Evolutionary conservation across 371 early-diverging fungal genomes (phyloP), one percentile per base, ranked within the genome.

Genomic region (Umbelopsis sp.): DNA sequence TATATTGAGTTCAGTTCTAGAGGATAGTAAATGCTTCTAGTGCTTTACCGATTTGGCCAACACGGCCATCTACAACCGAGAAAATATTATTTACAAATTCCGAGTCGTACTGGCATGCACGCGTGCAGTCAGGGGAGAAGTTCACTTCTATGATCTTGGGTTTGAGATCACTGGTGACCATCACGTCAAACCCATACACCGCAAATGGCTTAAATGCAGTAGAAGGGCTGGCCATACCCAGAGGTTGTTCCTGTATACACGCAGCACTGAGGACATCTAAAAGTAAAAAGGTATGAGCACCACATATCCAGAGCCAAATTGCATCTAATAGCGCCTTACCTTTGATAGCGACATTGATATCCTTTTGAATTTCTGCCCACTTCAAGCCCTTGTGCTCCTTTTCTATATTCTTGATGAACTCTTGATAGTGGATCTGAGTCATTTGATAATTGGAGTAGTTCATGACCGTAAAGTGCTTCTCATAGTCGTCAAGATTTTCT

Each of bases 401-500:
- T 64, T 88, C 86, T 70, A 88, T 81, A 65, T 86, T 80, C 57
- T 75, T 76, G 65, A 86, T 88, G 66, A 88, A 88, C 46, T 84
- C 80, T 69, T 81, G 81, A 71, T 84, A 71, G 67, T 86, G 80
- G 25, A 88, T 69, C 51, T 85, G 84, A 1, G 86, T 88, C 86
- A 86, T 77, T 68, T 80, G 79, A 69, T 79, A 85, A 48, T 82
- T 80, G 63, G 83, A 78, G 32, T 87, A 85, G 67, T 87, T 87
- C 85, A 85, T 87, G 20, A 85, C 84, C 1, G 87, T 87, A 41
- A 86, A 86, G 45, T 87, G 86, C 50, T 82, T 75, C 63, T 87
- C 88, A 68, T 86, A 84, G 62, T 88, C 86, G 62, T 82, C 75
- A 71, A 82, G 69, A 62, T 85, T 79, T 24, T 83, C 75, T 65